phyloP scores from a whole-genome alignment of 73 alveolate genomes.

The Symbiodinium natans region DNA sequence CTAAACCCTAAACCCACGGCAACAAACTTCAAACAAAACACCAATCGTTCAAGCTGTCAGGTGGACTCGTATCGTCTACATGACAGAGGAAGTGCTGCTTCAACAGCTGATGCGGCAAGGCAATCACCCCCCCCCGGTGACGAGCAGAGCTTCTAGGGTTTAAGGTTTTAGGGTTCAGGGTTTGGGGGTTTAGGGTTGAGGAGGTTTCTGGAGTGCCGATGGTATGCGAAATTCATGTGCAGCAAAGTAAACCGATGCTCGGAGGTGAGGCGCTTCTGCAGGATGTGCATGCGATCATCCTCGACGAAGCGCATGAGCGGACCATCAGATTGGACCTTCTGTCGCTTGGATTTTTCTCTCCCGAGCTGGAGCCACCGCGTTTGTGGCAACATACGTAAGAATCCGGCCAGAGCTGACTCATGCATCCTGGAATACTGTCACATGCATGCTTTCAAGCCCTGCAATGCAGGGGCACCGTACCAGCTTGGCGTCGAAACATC shows the following conservation, averaged over 20 bases:
- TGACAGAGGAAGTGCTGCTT: not conserved
- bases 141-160: too few relatives aligned
- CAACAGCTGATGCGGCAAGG: slow-evolving; percentile 16
- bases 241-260: too few relatives aligned
- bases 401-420: not conserved
- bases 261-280: not conserved
- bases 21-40: too few relatives aligned
- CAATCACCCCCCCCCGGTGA: too few relatives aligned
- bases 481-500: not conserved
- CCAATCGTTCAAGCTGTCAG: too few relatives aligned
- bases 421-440: not conserved
- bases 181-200: too few relatives aligned
- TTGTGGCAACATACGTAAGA: not conserved
- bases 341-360: not conserved
- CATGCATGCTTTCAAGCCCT: too few relatives aligned
- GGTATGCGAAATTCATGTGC: too few relatives aligned
- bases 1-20: too few relatives aligned
- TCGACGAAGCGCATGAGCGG: slow-evolving; percentile 34
- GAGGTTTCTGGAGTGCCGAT: too few relatives aligned
- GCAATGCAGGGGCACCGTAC: too few relatives aligned
- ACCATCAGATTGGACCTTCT: not conserved
- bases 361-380: not conserved
- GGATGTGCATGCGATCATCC: slow-evolving; percentile 8
- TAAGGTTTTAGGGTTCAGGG: too few relatives aligned
- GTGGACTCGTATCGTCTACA: not conserved